phyloP scores from a whole-genome alignment of 257 asterid genomes.

The Solanum dulcamara region DNA sequence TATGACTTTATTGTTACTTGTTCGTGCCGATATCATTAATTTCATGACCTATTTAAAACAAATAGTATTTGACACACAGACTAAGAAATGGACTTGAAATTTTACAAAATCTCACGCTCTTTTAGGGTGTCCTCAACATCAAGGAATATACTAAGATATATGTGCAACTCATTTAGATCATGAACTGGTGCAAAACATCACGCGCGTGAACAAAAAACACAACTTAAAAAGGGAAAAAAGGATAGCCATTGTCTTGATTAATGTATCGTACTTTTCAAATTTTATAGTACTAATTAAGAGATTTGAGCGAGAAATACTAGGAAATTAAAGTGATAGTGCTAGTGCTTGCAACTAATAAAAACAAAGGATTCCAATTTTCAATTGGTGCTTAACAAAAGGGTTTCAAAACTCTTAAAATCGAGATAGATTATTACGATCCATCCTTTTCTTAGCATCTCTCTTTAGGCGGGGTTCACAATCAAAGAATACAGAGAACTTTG shows the following conservation, averaged over 20 bases:
- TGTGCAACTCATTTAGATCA: no score
- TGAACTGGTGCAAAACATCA: no score
- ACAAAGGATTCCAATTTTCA: background rate
- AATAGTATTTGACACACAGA: background rate
- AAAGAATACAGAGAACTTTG: accelerated
- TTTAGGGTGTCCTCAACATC: no score
- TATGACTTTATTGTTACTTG: background rate
- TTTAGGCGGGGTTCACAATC: background rate
- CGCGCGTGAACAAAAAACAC: background rate
- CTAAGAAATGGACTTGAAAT: background rate
- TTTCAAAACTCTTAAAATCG: background rate
- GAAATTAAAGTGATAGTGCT: background rate
- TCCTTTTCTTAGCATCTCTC: background rate
- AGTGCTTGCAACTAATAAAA: background rate
- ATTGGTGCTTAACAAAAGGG: accelerated
- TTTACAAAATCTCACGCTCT: no score
- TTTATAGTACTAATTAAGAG: no score
- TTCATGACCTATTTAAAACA: background rate
- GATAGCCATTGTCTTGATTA: background rate
- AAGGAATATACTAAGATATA: no score
- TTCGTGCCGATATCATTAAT: background rate
- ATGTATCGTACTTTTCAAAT: background rate
- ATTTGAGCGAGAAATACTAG: background rate
- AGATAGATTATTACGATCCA: background rate
- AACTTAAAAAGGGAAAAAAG: background rate